Evolutionary conservation across 108 stramenopile species (phyloP).

Genomic region (Cyclotella distinguenda): DNA sequence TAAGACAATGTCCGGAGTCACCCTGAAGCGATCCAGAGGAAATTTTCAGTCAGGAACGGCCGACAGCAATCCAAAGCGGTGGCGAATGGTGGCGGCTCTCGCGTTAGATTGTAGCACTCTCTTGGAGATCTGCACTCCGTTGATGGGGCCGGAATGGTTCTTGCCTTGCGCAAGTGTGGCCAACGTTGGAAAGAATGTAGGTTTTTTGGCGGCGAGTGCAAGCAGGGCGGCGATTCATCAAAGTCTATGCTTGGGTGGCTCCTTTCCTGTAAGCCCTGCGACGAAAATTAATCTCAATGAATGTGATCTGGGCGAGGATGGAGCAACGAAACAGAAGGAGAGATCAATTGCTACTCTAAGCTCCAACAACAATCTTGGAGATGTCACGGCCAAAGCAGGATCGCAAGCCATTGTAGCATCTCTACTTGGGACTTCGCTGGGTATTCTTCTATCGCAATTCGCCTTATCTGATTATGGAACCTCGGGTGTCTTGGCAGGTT

Average conservation of each 20-base stretch:
- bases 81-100: conserved; percentile 87
- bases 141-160: conserved; percentile 73
- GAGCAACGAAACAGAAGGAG: background rate
- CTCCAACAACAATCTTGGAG: conserved; percentile 82
- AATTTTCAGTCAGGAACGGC: conserved; percentile 50
- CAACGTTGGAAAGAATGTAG: conserved; percentile 96
- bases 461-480: conserved; percentile 46
- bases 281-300: too few relatives aligned
- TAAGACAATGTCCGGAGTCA: conserved; percentile 1
- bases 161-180: conserved; percentile 87
- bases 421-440: conserved; percentile 85
- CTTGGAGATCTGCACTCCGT: conserved; percentile 86
- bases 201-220: conserved; percentile 91
- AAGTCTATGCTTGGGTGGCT: conserved; percentile 59
- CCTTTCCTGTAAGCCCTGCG: too few relatives aligned
- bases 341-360: background rate
- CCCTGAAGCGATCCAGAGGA: conserved; percentile 8
- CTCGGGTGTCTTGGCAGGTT: conserved; percentile 35
- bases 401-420: conserved; percentile 90
- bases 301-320: too few relatives aligned
- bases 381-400: conserved; percentile 96
- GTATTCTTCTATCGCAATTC: conserved; percentile 77
- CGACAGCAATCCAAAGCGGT: conserved; percentile 89
- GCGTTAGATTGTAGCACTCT: conserved; percentile 82
- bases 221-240: conserved; percentile 92